A percentile compares a stretch with the other conserved stretches of the same genome.
Conservation (phyloP, 495 filamentous ascomycete genomes). For the Apiosordaria backusii region DNA sequence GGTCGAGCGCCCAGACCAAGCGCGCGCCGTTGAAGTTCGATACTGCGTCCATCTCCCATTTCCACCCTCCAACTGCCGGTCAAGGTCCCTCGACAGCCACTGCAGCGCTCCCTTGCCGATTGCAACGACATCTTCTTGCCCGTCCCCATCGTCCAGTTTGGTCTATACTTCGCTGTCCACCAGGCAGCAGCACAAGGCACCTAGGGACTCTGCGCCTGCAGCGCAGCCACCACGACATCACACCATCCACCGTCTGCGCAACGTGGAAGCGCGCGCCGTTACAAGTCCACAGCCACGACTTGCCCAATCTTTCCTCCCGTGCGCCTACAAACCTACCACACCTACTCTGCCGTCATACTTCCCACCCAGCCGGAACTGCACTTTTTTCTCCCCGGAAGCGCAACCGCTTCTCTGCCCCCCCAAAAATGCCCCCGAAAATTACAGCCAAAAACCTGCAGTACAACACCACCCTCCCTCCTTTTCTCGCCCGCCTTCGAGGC, state of each 20-base stretch:
- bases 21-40: neutral
- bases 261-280: neutral
- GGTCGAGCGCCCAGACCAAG: neutral
- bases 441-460: conserved; percentile 54
- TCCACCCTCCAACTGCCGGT: neutral
- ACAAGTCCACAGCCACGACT: neutral
- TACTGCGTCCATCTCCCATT: neutral
- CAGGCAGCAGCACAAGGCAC: neutral
- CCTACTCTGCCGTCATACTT: neutral
- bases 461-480: conserved; percentile 48
- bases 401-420: neutral
- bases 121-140: neutral
- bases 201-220: neutral
- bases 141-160: neutral
- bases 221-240: neutral
- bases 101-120: neutral
- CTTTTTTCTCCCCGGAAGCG: neutral
- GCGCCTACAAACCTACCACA: neutral
- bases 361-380: neutral
- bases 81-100: neutral
- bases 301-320: neutral
- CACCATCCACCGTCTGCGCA: neutral
- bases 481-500: conserved; percentile 51
- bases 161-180: too few species aligned
- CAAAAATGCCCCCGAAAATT: conserved; percentile 45